A percentile compares a stretch with the other conserved stretches of the same genome.
These are phyloP conservation scores for Fusarium cicatricum DNA, from an alignment of 2,329 filamentous ascomycete species.

Conservation along the genomic window DNA sequence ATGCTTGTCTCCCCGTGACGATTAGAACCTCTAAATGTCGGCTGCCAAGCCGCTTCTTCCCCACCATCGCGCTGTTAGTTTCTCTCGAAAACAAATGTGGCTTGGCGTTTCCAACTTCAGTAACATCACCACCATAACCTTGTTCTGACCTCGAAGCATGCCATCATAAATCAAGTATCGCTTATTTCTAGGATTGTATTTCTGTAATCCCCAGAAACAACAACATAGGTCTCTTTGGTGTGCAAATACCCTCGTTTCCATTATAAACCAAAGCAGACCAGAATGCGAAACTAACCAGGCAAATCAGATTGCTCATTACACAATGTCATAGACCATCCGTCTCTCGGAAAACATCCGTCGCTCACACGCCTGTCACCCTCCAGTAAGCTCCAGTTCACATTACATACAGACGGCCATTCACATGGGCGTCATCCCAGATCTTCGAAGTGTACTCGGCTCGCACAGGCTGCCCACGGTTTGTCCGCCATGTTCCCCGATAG, in stretches of 20 bases:
- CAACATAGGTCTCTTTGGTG: not conserved
- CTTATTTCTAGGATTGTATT: not conserved
- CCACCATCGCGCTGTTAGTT: not conserved
- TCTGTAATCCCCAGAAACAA: not conserved
- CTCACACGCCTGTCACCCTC: not conserved
- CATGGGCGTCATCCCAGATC: conserved; percentile 45
- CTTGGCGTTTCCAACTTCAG: conserved; percentile 5
- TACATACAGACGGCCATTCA: conserved; percentile 34
- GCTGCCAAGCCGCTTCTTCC: conserved; percentile 14
- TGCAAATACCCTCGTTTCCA: not conserved
- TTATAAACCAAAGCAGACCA: conserved; percentile 10
- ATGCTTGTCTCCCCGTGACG: not conserved
- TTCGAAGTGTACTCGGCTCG: conserved; percentile 40
- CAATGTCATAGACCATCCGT: not conserved
- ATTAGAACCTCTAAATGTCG: not conserved
- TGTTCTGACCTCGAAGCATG: conserved; percentile 25
- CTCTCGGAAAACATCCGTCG: not conserved
- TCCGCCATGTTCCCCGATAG: conserved; percentile 44
- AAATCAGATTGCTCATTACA: conserved; percentile 10
- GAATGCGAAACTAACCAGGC: conserved; percentile 14
- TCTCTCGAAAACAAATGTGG: conserved; percentile 4
- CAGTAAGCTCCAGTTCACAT: conserved; percentile 7
- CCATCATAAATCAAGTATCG: not conserved
- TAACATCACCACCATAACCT: conserved; percentile 9
- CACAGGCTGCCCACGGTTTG: conserved; percentile 8